Base-by-base conservation (phyloP, 78 protist genomes). In the Planoprotostelium fungivorum region DNA sequence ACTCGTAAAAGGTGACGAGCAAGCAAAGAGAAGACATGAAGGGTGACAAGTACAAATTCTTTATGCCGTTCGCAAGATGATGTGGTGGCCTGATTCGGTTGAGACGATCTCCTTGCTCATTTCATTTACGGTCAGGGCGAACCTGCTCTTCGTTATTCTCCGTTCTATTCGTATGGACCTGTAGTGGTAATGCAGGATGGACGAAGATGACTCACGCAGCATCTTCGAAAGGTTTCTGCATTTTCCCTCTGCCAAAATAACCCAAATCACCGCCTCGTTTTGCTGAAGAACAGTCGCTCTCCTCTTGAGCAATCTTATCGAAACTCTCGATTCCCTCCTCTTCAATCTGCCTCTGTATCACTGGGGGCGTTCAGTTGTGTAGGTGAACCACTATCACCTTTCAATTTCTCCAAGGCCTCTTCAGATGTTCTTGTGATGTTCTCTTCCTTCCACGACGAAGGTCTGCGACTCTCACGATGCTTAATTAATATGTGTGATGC, bases 231-330 rank as follows among this genome's bases (percentile, higher is more conserved):
- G 94, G 88, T 86, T 88, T 93, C 73, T 95, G 97, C 98, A 96
- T 96, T 63, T 93, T 92, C 0, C 98, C 98, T 38, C 91, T 91
- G 35, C 90, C 94, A 36, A 96, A 96, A 1, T 38, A 35, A 35
- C 94, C 98, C 1, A 96, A 89, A 83, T 90, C 91, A 0, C 98
- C 98, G 38, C 97, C 96, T 0, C 87, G 29, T 37, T 86, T 73
- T 10, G 98, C 98, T 35, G 89, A 37, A 34, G 91, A 38, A 86
- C 98, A 96, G 88, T 96, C 98, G 28, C 95, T 90, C 86, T 88
- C 89, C 35, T 63, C 37, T 0, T 84, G 34, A 29, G 98, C 97
- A 0, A 89, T 84, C 28, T 88, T 90, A 38, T 87, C 90, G 85
- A 94, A 90, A 25, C 16, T 37, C 23, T 28, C 1, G 9, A n/a